Evolutionary conservation across 1,139 yeast species (phyloP).

Genomic region (Debaryomyces coudertii): DNA sequence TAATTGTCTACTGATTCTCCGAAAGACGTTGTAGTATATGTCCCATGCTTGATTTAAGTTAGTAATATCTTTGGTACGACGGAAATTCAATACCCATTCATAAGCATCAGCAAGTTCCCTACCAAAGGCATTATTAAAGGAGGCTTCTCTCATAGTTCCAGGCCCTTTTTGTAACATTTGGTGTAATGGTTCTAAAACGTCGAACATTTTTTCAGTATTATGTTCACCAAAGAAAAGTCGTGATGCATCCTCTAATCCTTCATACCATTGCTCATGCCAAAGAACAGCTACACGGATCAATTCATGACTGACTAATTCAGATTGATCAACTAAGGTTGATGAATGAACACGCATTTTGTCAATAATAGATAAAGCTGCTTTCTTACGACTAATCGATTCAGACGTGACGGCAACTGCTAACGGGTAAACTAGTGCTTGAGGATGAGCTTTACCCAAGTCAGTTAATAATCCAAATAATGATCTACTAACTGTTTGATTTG

Average conservation of each 20-base stretch:
- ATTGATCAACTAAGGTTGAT: slow-evolving; percentile 82
- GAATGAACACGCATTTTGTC: slow-evolving; percentile 93
- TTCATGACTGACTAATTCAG: slow-evolving; percentile 92
- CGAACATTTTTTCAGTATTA: slow-evolving; percentile 92
- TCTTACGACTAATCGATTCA: slow-evolving; percentile 84
- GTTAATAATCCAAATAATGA: slow-evolving; percentile 80
- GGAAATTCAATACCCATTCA: slow-evolving; percentile 88
- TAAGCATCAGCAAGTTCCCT: slow-evolving; percentile 91
- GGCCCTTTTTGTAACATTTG: slow-evolving; percentile 83
- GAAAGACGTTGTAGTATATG: slow-evolving; percentile 88
- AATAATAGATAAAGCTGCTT: slow-evolving; percentile 88
- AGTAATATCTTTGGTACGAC: slow-evolving; percentile 81
- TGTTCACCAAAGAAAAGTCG: slow-evolving; percentile 92
- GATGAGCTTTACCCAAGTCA: slow-evolving; percentile 92
- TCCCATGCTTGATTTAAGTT: slow-evolving; percentile 98
- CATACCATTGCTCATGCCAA: slow-evolving; percentile 99
- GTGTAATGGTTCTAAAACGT: slow-evolving; percentile 87
- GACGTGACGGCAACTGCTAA: slow-evolving; percentile 95
- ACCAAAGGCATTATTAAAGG: slow-evolving; percentile 93
- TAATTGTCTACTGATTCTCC: slow-evolving; percentile 84
- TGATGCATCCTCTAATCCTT: slow-evolving; percentile 96
- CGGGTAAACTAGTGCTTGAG: slow-evolving; percentile 95
- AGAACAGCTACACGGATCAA: slow-evolving; percentile 91
- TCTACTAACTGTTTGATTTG: slow-evolving; percentile 80
- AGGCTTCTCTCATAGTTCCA: slow-evolving; percentile 88